phyloP scores from a whole-genome alignment of 192 early-diverging fungal genomes.

The Coemansia asiatica region DNA sequence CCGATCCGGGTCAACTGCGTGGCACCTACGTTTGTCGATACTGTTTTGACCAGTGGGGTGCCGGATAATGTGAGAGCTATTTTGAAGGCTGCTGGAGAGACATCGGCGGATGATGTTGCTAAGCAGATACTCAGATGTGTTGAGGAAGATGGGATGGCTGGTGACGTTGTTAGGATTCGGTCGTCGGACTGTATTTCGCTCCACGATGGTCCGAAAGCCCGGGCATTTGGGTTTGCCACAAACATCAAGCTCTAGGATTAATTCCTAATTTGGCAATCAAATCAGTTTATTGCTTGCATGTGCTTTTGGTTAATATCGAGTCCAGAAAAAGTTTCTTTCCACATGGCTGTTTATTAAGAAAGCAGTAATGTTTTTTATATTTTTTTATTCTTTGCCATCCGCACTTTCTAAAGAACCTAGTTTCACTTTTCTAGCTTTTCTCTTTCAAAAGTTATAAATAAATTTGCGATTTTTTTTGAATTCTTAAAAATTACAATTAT shows the following conservation, averaged over 20 bases:
- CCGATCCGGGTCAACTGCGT: slow-evolving; percentile 61
- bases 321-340: too few species aligned
- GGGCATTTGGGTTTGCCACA: slow-evolving; percentile 17
- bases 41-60: slow-evolving; percentile 27
- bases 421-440: too few species aligned
- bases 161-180: slow-evolving; percentile 40
- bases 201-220: slow-evolving; percentile 19
- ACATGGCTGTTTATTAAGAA: too few species aligned
- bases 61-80: slow-evolving; percentile 2
- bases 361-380: too few species aligned
- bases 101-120: slow-evolving; percentile 36
- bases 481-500: too few species aligned
- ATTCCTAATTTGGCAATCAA: too few species aligned
- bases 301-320: too few species aligned
- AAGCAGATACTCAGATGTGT: slow-evolving; percentile 56
- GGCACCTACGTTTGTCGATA: slow-evolving; percentile 56
- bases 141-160: slow-evolving; percentile 54
- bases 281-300: too few species aligned
- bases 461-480: too few species aligned
- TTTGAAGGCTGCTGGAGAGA: slow-evolving; percentile 13
- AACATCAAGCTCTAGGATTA: not conserved
- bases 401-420: too few species aligned
- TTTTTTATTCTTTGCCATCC: too few species aligned
- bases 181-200: slow-evolving; percentile 1
- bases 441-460: too few species aligned